These are phyloP conservation scores for Xylaria castorea DNA, from an alignment of 495 filamentous ascomycete genomes.

Conservation along the genomic window DNA sequence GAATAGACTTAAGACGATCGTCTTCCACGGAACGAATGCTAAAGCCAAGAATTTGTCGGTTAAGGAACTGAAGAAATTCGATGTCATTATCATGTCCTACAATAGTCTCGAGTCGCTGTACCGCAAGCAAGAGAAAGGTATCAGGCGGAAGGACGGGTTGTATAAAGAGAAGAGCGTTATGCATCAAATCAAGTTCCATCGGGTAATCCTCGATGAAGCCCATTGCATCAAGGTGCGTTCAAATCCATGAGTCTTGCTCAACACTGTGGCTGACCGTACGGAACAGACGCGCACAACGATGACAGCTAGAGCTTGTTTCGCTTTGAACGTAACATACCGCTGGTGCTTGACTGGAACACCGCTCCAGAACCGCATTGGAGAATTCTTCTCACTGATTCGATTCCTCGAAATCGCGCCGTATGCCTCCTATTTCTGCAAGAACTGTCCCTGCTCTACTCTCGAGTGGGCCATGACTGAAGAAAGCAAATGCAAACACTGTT, in stretches of 20 bases:
- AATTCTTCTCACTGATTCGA: slow-evolving; percentile 92
- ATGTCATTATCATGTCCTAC: slow-evolving; percentile 97
- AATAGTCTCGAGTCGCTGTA: slow-evolving; percentile 90
- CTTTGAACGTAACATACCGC: slow-evolving; percentile 81
- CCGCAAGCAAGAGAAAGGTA: slow-evolving; percentile 91
- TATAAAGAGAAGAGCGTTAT: slow-evolving; percentile 82
- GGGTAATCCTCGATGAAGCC: slow-evolving; percentile 93
- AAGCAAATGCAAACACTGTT: slow-evolving; percentile 71
- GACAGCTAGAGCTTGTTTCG: slow-evolving; percentile 93
- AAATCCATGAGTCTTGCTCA: not conserved
- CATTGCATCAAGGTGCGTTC: slow-evolving; percentile 83
- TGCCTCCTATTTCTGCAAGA: slow-evolving; percentile 89
- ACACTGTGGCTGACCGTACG: slow-evolving; percentile 33
- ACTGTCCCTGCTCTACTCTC: slow-evolving; percentile 76
- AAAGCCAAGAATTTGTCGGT: slow-evolving; percentile 76
- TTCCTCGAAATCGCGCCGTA: slow-evolving; percentile 90
- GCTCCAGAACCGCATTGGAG: slow-evolving; percentile 94
- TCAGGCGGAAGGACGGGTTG: slow-evolving; percentile 74
- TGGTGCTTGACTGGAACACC: slow-evolving; percentile 97
- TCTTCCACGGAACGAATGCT: slow-evolving; percentile 85
- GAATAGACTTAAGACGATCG: slow-evolving; percentile 83
- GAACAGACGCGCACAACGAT: slow-evolving; percentile 72
- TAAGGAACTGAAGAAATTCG: slow-evolving; percentile 77
- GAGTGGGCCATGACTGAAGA: slow-evolving; percentile 81
- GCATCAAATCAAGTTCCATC: slow-evolving; percentile 86